phyloP scores from a whole-genome alignment of 129 eudicot genomes.

The Calendula officinalis region DNA sequence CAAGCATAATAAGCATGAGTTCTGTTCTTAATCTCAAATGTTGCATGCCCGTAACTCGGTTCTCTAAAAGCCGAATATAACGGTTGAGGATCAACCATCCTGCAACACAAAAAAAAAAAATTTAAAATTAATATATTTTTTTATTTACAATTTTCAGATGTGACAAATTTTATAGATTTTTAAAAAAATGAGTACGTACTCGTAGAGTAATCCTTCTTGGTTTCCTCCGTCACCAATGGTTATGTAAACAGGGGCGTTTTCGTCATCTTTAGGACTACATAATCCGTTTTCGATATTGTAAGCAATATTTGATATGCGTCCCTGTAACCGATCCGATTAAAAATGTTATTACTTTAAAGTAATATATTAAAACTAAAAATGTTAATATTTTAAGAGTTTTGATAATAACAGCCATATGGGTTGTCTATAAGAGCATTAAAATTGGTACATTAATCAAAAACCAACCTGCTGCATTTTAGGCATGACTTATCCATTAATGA shows the following conservation, averaged over 20 bases:
- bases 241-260: constrained; percentile 79
- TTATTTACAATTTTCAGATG: neutral
- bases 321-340: constrained; percentile 32
- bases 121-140: neutral
- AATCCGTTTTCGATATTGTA: constrained; percentile 72
- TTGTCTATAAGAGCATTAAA: too few species aligned
- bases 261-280: constrained; percentile 58
- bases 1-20: constrained; percentile 74
- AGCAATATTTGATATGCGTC: constrained; percentile 76
- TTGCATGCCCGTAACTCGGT: constrained; percentile 87
- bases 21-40: constrained; percentile 69
- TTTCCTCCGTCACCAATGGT: constrained; percentile 98
- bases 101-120: constrained; percentile 15
- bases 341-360: too few species aligned
- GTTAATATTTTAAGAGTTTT: too few species aligned
- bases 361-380: too few species aligned
- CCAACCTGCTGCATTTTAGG: too few species aligned
- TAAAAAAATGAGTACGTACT: constrained; percentile 46
- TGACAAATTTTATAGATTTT: neutral
- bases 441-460: too few species aligned
- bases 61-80: constrained; percentile 76
- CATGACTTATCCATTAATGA: too few species aligned
- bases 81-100: constrained; percentile 91
- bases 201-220: constrained; percentile 75
- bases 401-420: too few species aligned